phyloP scores from a whole-genome alignment of 2,329 filamentous ascomycete genomes.

The Phialocephala sp. region DNA sequence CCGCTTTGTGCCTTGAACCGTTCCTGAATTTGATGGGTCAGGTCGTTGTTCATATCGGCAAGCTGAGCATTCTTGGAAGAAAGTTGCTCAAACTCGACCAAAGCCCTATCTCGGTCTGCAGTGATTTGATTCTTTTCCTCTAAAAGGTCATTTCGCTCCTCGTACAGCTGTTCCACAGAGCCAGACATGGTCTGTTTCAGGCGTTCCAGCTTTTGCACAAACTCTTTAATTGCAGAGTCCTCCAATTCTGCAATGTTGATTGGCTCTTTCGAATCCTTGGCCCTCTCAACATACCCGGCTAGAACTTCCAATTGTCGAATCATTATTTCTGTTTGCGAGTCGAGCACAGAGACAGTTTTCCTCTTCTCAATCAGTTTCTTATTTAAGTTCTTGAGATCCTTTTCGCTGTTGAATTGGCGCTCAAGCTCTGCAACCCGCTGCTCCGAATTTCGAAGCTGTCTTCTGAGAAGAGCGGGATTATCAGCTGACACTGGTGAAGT shows the following conservation, averaged over 20 bases:
- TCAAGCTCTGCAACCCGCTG: constrained; percentile 87
- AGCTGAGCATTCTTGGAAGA: constrained; percentile 94
- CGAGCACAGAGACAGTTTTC: constrained; percentile 91
- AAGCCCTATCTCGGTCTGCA: constrained; percentile 87
- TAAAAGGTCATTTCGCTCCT: constrained; percentile 78
- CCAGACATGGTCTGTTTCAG: constrained; percentile 64
- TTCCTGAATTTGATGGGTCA: constrained; percentile 93
- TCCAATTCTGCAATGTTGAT: constrained; percentile 84
- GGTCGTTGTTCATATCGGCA: constrained; percentile 91
- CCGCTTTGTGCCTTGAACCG: constrained; percentile 82
- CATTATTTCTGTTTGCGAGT: constrained; percentile 94
- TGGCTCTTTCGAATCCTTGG: constrained; percentile 81
- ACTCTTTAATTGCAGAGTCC: constrained; percentile 87
- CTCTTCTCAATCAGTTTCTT: constrained; percentile 90
- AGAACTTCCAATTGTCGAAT: constrained; percentile 89
- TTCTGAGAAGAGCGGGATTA: constrained; percentile 71
- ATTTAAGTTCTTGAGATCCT: constrained; percentile 66
- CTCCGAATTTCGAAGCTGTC: constrained; percentile 80
- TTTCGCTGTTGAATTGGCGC: constrained; percentile 70
- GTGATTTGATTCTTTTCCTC: constrained; percentile 85
- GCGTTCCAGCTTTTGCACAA: constrained; percentile 75
- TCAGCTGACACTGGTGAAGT: constrained; percentile 62
- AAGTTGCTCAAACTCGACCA: constrained; percentile 94
- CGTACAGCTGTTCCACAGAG: constrained; percentile 63
- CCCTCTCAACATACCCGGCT: constrained; percentile 84